A percentile compares a stretch with the other conserved stretches of the same genome.
phyloP scores from a whole-genome alignment of 2,329 filamentous ascomycete species.

The Trichoderma breve region DNA sequence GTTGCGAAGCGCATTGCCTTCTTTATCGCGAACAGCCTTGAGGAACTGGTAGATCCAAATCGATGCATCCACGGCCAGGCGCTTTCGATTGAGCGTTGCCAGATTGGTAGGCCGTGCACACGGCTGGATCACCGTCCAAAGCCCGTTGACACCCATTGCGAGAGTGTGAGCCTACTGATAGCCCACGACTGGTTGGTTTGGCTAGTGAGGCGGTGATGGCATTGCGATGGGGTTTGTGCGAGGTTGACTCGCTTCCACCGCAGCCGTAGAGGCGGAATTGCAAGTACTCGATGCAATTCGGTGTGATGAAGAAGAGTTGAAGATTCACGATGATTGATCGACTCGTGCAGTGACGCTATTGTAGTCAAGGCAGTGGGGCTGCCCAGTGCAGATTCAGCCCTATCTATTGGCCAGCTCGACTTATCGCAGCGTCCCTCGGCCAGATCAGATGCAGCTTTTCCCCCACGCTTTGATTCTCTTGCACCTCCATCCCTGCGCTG shows the following conservation, averaged over 20 bases:
- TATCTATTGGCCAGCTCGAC: conserved; percentile 10
- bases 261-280: not conserved
- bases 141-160: conserved; percentile 92
- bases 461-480: not conserved
- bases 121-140: conserved; percentile 94
- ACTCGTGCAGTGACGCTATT: conserved; percentile 13
- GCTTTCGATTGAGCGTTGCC: conserved; percentile 92
- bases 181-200: not conserved
- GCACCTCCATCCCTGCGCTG: not conserved
- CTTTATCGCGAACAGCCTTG: conserved; percentile 97
- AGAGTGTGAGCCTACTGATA: not conserved
- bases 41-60: conserved; percentile 99
- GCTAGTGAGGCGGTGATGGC: not conserved
- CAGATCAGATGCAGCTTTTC: not conserved
- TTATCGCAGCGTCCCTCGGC: not conserved
- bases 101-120: conserved; percentile 95
- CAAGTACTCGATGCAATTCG: not conserved
- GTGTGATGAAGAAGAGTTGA: not conserved
- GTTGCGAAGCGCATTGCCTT: conserved; percentile 94
- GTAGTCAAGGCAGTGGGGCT: not conserved
- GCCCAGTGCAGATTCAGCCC: not conserved
- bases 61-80: conserved; percentile 93
- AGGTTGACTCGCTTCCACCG: not conserved
- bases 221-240: not conserved
- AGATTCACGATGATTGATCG: conserved; percentile 14